Evolutionary conservation across 2,329 filamentous ascomycete species (phyloP), one percentile per base, ranked within the genome.

Genomic region (Clarireedia homoeocarpa): DNA sequence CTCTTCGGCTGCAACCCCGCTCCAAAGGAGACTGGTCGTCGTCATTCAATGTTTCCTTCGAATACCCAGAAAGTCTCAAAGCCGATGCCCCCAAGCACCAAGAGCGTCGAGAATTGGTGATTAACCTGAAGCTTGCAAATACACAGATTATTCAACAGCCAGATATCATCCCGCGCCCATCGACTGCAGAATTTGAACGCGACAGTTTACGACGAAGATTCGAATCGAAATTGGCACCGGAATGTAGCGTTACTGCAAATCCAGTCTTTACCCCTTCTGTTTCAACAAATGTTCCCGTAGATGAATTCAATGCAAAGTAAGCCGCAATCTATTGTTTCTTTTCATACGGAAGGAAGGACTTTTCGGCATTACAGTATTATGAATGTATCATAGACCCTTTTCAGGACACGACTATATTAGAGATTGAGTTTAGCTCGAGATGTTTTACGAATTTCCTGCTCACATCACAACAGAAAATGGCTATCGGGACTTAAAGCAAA

Each of bases 1-100:
- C 51, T 3, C 59, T 66, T 49, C 60, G 59, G n/a, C 47, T 66
- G 3, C 59, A 66, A 40, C 50, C 55, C 48, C 57, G 61, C 15
- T 50, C 38, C 6, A 58, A 58, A n/a, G 56, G 56, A 26, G 60
- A 59, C 9, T 62, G 51, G 51, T 26, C 46, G 2, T 45, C 53
- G 6, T 23, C 20, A 14, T 49, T 45, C 17, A 51, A 36, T 15
- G 17, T 45, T 6, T 51, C 26, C 26, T 51, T 44, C 10, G 36
- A 51, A 51, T 17, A 34, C 17, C 30, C 47, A 34, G 6, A 49
- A 38, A 20, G 6, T 6, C 4, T 49, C 9, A 6, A 30, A 15
- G 6, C 14, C 15, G 6, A 12, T 10, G 26, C 12, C 26, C 12
- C 2, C 3, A 12, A 5, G 12, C 12, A 15, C 24, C n/a, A 6